A percentile compares a stretch with the other conserved stretches of the same genome.
Evolutionary conservation across 768 basidiomycete species (phyloP).

Genomic region (Nevesoporus exiguus): DNA sequence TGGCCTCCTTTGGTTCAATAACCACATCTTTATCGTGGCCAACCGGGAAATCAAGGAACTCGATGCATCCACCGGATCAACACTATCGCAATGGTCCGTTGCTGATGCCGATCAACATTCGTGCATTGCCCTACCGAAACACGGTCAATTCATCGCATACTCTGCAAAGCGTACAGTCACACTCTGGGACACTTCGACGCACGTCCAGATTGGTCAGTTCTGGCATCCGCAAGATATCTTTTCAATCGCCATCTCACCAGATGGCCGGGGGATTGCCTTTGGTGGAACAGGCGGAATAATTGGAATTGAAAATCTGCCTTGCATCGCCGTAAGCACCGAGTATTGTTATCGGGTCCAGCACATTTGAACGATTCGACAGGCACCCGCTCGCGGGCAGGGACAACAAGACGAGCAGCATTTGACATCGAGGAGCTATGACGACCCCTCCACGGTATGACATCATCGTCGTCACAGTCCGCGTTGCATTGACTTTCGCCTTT

Average conservation of each 20-base stretch:
- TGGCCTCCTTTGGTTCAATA: background rate
- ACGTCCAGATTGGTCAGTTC: background rate
- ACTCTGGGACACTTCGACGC: background rate
- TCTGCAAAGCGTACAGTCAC: background rate
- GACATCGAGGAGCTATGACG: background rate
- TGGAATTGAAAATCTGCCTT: background rate
- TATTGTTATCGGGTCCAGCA: background rate
- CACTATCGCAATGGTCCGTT: background rate
- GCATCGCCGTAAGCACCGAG: background rate
- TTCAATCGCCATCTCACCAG: background rate
- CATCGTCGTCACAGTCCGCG: background rate
- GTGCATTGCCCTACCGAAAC: background rate
- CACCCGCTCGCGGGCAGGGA: too few species aligned
- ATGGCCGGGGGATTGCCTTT: background rate
- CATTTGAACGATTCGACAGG: background rate
- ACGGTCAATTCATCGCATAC: background rate
- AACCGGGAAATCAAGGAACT: background rate
- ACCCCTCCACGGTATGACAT: background rate
- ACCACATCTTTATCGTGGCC: background rate
- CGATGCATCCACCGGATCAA: background rate
- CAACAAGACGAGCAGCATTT: background rate
- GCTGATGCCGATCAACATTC: background rate
- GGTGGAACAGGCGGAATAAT: background rate
- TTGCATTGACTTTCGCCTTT: background rate
- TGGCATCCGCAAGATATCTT: background rate